Conservation (phyloP, 148 eudicot genomes). For the Rheum nobile region DNA sequence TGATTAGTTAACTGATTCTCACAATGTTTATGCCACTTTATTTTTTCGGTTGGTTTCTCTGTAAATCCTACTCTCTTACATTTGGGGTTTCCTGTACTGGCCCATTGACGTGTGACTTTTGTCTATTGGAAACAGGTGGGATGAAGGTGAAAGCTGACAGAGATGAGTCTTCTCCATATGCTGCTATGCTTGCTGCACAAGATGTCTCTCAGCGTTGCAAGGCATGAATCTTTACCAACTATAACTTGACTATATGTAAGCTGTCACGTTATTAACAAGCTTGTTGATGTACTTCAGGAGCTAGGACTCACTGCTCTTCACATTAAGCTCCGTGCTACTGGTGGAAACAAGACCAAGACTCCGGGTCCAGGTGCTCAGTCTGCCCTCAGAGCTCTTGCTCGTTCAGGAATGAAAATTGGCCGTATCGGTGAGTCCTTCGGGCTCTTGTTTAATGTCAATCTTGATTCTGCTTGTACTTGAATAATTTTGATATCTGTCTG, state of each 20-base stretch:
- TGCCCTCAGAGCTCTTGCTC: slow-evolving; percentile 77
- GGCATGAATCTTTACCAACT: slow-evolving; percentile 15
- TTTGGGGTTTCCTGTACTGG: not conserved
- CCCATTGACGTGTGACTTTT: not conserved
- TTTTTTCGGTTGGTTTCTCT: not conserved
- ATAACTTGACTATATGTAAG: not conserved
- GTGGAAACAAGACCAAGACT: slow-evolving; percentile 84
- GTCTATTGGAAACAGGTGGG: slow-evolving; percentile 34
- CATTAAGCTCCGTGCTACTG: slow-evolving; percentile 79
- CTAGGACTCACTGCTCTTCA: slow-evolving; percentile 76
- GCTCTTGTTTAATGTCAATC: not conserved
- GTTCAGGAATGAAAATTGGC: slow-evolving; percentile 82
- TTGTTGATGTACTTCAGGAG: slow-evolving; percentile 24
- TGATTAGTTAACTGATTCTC: not conserved
- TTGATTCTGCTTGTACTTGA: not conserved
- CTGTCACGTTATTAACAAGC: not conserved
- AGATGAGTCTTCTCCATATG: slow-evolving; percentile 86
- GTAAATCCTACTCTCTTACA: not conserved
- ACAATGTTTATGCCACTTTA: not conserved
- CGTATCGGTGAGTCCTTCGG: slow-evolving; percentile 47
- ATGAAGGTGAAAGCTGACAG: slow-evolving; percentile 92
- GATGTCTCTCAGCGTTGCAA: slow-evolving; percentile 71
- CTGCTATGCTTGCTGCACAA: slow-evolving; percentile 93
- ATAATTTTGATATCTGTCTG: not conserved
- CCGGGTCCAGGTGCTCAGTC: slow-evolving; percentile 95